Evolutionary conservation across 116 monocot genomes (phyloP).

Genomic region (Cymodocea nodosa): DNA sequence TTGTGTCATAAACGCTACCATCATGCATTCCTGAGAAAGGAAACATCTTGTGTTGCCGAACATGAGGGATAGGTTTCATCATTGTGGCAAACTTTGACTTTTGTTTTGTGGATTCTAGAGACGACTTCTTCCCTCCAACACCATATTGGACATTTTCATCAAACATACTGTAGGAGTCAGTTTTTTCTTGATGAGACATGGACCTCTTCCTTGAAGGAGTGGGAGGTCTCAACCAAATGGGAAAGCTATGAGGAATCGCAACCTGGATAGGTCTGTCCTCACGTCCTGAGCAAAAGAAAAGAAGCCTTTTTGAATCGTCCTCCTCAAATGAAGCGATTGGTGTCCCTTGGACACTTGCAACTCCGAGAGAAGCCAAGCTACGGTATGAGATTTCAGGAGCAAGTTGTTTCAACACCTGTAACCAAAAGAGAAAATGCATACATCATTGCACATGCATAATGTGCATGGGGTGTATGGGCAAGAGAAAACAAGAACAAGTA

Average conservation of each 20-base stretch:
- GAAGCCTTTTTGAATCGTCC: slow-evolving; percentile 85
- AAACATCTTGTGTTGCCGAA: slow-evolving; percentile 39
- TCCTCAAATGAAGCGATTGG: slow-evolving; percentile 88
- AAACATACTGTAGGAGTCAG: neutral
- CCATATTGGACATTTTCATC: slow-evolving; percentile 15
- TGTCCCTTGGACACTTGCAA: slow-evolving; percentile 73
- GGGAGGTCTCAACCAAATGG: slow-evolving; percentile 39
- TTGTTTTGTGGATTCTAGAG: slow-evolving; percentile 11
- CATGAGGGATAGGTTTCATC: slow-evolving; percentile 77
- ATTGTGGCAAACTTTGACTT: slow-evolving; percentile 40
- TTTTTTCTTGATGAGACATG: slow-evolving; percentile 17
- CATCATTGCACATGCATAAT: neutral
- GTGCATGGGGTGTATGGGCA: neutral
- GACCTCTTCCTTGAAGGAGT: slow-evolving; percentile 30
- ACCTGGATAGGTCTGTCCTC: slow-evolving; percentile 14
- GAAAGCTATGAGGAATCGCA: slow-evolving; percentile 11
- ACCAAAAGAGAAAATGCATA: neutral
- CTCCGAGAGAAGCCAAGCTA: slow-evolving; percentile 75
- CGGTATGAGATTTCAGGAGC: slow-evolving; percentile 64
- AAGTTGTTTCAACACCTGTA: slow-evolving; percentile 77
- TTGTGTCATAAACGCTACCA: slow-evolving; percentile 21
- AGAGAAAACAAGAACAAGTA: too few relatives aligned
- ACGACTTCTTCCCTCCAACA: slow-evolving; percentile 9
- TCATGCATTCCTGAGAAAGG: slow-evolving; percentile 32
- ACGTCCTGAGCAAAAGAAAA: slow-evolving; percentile 55